A percentile compares a stretch with the other conserved stretches of the same genome.
Evolutionary conservation across 441 rosid genomes (phyloP).

Genomic region (Populus hybrid): DNA sequence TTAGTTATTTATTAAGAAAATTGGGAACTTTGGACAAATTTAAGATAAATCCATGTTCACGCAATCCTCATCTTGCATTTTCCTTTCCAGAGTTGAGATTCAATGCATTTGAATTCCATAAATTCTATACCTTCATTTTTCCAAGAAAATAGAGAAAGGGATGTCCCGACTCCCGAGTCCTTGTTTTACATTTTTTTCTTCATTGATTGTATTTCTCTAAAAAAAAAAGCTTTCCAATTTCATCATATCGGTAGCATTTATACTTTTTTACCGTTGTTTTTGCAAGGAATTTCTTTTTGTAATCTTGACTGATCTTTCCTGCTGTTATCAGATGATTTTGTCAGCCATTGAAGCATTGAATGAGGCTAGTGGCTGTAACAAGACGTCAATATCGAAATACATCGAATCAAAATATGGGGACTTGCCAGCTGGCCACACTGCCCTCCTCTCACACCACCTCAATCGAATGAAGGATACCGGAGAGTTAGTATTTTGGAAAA

Average conservation of each 20-base stretch:
- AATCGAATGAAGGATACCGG: conserved; percentile 60
- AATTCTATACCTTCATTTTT: neutral
- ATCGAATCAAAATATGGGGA: conserved; percentile 60
- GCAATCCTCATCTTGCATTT: neutral
- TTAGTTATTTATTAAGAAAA: neutral
- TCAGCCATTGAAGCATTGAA: conserved; percentile 46
- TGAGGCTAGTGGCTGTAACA: conserved; percentile 56
- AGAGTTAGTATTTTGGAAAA: conserved; percentile 57
- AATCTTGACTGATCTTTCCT: neutral
- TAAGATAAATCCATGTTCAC: neutral
- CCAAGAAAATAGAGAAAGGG: neutral
- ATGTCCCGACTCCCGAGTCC: neutral
- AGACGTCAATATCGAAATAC: conserved; percentile 52
- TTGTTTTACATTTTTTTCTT: neutral
- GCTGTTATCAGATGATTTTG: conserved; percentile 46
- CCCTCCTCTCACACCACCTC: conserved; percentile 48
- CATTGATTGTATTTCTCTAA: neutral
- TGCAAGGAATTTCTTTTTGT: neutral
- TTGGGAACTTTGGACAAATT: neutral
- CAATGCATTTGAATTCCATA: neutral
- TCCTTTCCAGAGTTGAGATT: neutral
- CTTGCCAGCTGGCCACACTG: conserved; percentile 49
- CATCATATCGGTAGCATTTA: neutral
- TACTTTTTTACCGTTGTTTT: neutral
- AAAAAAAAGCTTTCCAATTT: neutral